Base-by-base conservation (phyloP, 2,329 filamentous ascomycete genomes). In the Sclerotinia minor region DNA sequence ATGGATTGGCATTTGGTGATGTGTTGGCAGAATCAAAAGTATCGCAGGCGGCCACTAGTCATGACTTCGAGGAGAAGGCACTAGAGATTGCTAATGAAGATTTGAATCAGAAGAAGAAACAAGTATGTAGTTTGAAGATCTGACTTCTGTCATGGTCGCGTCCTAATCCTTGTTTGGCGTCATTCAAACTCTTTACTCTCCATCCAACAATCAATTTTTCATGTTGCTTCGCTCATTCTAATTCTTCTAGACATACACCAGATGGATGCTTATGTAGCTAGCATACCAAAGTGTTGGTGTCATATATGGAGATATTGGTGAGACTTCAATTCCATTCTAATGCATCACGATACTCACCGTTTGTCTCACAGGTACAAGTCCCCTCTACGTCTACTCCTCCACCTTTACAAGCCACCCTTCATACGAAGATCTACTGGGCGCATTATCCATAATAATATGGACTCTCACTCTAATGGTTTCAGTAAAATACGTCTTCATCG, bases 361-460 rank as follows among this genome's bases (percentile, higher is more conserved):
- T 44, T 6, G 7, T n/a, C 21, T 44, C n/a, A 54, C 29, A 67
- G 35, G 67, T 13, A 84, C 80, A 0, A 86, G 83, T 69, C 88
- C 87, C n/a, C 84, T 91, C 24, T 91, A 91, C 73, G 88, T 91
- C 24, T 91, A 81, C 76, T 90, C 87, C 24, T 88, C 85, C n/a
- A 89, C 87, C 0, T 91, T 91, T 73, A 80, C 82, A 35, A 78
- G 79, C 3, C 78, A 82, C 21, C 87, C 87, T 0, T 80, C 78
- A 8, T 83, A 84, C 71, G 80, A 85, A 29, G 85, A 89, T 71
- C 80, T 91, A 3, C 80, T 90, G 57, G 86, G 88, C 58, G 87
- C 85, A 0, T 79, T 91, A 1, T 91, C 88, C 4, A 83, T 91
- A 54, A 85, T 91, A 69, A 84, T 91, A 57, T 91, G 88, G 89